Percentiles rank a stretch among this genome's conserved stretches.
Conservation (phyloP, 1,139 yeast species). For the Scheffersomyces parashehatae region DNA sequence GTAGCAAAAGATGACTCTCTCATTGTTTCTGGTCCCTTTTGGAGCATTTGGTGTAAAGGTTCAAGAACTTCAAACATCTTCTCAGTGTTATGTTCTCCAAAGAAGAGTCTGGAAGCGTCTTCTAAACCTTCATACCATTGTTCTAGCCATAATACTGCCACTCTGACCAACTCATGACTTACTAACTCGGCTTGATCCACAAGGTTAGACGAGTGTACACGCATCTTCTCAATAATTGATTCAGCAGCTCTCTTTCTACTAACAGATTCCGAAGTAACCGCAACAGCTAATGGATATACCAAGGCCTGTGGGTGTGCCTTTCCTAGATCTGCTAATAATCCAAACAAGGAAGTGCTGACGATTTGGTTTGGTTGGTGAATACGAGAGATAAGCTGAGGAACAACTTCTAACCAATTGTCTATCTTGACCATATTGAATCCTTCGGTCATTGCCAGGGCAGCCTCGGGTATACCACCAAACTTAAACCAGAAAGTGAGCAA, state of each 20-base stretch:
- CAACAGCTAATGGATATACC: constrained; percentile 93
- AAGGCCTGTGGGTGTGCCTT: constrained; percentile 96
- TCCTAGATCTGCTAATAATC: constrained; percentile 83
- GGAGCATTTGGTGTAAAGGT: constrained; percentile 81
- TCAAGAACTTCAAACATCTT: constrained; percentile 91
- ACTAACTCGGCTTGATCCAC: constrained; percentile 94
- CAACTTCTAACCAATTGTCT: constrained; percentile 93
- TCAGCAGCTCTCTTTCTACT: constrained; percentile 90
- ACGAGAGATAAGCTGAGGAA: constrained; percentile 93
- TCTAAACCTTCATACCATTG: constrained; percentile 98
- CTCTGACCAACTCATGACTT: constrained; percentile 90
- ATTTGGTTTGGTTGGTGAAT: constrained; percentile 92
- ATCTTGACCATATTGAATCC: constrained; percentile 88
- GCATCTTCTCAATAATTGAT: constrained; percentile 88
- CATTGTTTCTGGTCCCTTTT: constrained; percentile 87
- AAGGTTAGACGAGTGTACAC: constrained; percentile 77
- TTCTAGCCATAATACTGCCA: constrained; percentile 97
- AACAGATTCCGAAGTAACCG: constrained; percentile 89
- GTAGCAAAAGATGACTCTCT: constrained; percentile 92
- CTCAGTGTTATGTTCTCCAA: constrained; percentile 92
- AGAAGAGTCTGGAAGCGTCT: constrained; percentile 91
- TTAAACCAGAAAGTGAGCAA: constrained; percentile 92
- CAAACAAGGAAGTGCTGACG: constrained; percentile 78
- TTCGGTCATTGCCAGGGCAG: constrained; percentile 86
- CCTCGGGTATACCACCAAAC: constrained; percentile 90